A percentile compares a stretch with the other conserved stretches of the same genome.
Evolutionary conservation across 345 rosid genomes (phyloP).

Genomic region (Hibiscus syriacus): DNA sequence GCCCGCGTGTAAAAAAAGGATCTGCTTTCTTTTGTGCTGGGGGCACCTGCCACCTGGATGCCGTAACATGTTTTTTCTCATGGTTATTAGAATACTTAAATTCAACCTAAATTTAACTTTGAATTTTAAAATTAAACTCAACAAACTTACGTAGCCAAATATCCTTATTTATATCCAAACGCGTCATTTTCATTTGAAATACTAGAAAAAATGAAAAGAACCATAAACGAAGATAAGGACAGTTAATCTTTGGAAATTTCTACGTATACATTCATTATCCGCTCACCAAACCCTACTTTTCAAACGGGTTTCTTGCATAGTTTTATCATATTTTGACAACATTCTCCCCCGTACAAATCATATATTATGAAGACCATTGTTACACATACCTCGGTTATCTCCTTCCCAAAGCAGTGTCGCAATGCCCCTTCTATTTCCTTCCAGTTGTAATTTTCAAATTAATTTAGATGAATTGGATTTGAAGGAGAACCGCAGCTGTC

Average conservation of each 20-base stretch:
- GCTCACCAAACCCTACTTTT: conserved; percentile 18
- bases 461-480: not conserved
- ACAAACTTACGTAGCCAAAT: not conserved
- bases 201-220: conserved; percentile 4
- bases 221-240: conserved; percentile 16
- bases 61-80: not conserved
- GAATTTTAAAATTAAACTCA: not conserved
- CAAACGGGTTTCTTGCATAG: not conserved
- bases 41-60: not conserved
- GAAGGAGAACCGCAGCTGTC: not conserved
- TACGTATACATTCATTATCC: conserved; percentile 29
- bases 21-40: too few relatives aligned
- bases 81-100: not conserved
- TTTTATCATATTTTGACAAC: not conserved
- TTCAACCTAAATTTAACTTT: too few relatives aligned
- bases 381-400: conserved; percentile 6
- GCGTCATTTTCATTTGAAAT: not conserved
- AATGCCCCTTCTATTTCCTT: not conserved
- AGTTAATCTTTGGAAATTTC: conserved; percentile 10
- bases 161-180: not conserved
- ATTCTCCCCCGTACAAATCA: too few relatives aligned
- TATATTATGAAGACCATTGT: too few relatives aligned
- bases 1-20: not conserved
- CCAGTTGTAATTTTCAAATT: too few relatives aligned
- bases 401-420: conserved; percentile 9